Base-by-base conservation (phyloP, 331 rosid genomes). In the Rosa hybrid region DNA sequence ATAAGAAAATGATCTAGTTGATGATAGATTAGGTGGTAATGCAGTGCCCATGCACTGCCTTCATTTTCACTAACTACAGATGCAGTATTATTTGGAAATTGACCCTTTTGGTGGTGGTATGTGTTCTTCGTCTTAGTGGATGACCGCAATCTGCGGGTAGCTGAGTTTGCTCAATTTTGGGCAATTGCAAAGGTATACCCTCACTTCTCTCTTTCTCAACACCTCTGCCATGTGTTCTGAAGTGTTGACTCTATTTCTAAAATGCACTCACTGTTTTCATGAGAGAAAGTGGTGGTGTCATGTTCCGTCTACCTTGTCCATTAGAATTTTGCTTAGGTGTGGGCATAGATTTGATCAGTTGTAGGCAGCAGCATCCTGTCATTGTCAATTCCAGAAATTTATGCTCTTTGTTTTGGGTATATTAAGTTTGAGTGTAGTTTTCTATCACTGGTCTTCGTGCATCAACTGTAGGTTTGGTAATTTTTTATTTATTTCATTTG, bases 91-190 rank as follows among this genome's bases (percentile, higher is more conserved):
- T 87, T 86, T 85, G 97, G 94, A 91, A 84, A 96, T 93, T 96
- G 98, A 96, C 90, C 93, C 87, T 93, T 96, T 96, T 93, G 96
- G 90, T 90, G 98, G 90, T 96, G 99, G 93, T 93, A 93, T 92
- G 86, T 91, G 95, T 91, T 92, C 98, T 85, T 96, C 94, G 92
- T 91, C 98, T 96, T 91, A 96, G 99, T 96, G 99, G 99, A 96
- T 96, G 99, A 96, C 98, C 99, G 99, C 99, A 96, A 93, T 96
- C 99, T 93, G 99, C 99, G 98, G 99, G 96, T 93, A 93, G 99
- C 98, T 85, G 99, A 93, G 89, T 96, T 96, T 96, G 96, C 98
- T 93, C 99, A 96, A 89, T 96, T 96, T 96, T 96, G 99, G 99
- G 98, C 97, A 96, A 87, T 90, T 87, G 99, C 93, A 78, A 96